phyloP scores from a whole-genome alignment of 371 early-diverging fungal species.

The Coemansia sp. region DNA sequence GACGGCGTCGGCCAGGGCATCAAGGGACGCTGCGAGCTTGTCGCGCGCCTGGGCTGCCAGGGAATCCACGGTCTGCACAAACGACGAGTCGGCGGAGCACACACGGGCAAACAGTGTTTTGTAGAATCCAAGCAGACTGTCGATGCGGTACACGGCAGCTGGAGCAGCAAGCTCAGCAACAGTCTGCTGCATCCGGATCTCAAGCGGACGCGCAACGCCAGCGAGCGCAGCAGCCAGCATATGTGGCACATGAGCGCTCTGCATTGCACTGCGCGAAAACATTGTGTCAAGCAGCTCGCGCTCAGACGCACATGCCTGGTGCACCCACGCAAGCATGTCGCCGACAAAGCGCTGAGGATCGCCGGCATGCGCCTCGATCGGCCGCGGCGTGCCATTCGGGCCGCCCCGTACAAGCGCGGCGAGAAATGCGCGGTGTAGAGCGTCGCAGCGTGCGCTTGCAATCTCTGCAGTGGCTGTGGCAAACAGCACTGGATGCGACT shows the following conservation, averaged over 20 bases:
- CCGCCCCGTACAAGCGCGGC: slow-evolving; percentile 85
- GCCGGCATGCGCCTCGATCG: slow-evolving; percentile 89
- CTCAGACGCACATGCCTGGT: slow-evolving; percentile 87
- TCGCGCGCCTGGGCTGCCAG: slow-evolving; percentile 3
- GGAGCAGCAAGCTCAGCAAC: slow-evolving; percentile 48
- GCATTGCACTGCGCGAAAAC: slow-evolving; percentile 12
- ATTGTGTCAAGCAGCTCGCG: slow-evolving; percentile 82
- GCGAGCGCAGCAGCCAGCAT: slow-evolving; percentile 39
- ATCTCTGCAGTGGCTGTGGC: slow-evolving; percentile 73
- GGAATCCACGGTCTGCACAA: slow-evolving; percentile 8
- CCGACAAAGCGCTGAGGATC: slow-evolving; percentile 89
- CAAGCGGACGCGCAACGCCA: slow-evolving; percentile 44
- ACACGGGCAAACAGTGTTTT: slow-evolving; percentile 47
- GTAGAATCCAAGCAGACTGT: slow-evolving; percentile 59
- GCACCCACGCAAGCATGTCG: slow-evolving; percentile 95
- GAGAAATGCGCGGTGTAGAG: slow-evolving; percentile 71
- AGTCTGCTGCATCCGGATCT: slow-evolving; percentile 59
- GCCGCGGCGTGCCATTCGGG: slow-evolving; percentile 78
- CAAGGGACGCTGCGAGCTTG: slow-evolving; percentile 7
- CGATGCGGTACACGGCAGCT: slow-evolving; percentile 52
- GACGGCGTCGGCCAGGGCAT: slow-evolving; percentile 5
- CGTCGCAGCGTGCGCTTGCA: slow-evolving; percentile 66
- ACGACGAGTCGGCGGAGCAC: slow-evolving; percentile 2
- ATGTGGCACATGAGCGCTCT: neutral
- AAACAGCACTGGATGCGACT: slow-evolving; percentile 71